Evolutionary conservation across 768 basidiomycete species (phyloP).

Genomic region (Pholiota microspora): DNA sequence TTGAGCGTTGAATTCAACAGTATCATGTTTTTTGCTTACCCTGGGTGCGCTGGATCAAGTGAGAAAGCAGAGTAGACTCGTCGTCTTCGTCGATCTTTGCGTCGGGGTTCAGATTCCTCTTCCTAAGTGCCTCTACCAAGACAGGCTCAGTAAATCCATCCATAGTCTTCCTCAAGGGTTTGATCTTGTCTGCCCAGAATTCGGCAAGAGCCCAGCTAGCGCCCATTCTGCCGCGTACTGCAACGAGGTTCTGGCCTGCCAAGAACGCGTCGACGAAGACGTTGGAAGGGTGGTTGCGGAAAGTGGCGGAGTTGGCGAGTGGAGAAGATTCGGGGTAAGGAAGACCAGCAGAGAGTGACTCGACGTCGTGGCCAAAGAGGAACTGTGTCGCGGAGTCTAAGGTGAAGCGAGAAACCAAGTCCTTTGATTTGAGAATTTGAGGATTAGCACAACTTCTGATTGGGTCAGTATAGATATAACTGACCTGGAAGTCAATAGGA

Average conservation of each 20-base stretch:
- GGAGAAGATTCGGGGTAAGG: conserved; percentile 41
- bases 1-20: not conserved
- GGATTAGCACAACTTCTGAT: not conserved
- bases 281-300: conserved; percentile 31
- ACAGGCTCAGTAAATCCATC: conserved; percentile 45
- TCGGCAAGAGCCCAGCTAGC: conserved; percentile 50
- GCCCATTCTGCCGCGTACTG: conserved; percentile 41
- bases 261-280: conserved; percentile 50
- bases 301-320: conserved; percentile 24
- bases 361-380: conserved; percentile 53
- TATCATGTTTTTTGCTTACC: conserved; percentile 26
- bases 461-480: not conserved
- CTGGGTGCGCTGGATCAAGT: conserved; percentile 47
- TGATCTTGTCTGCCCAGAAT: conserved; percentile 42
- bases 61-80: conserved; percentile 35
- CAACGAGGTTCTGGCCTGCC: conserved; percentile 40
- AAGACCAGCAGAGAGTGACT: conserved; percentile 46
- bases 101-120: conserved; percentile 7
- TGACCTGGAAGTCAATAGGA: conserved; percentile 61
- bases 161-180: conserved; percentile 38
- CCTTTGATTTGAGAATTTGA: conserved; percentile 24
- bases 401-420: conserved; percentile 50
- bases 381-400: conserved; percentile 64
- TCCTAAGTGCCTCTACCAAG: conserved; percentile 33
- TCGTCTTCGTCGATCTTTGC: conserved; percentile 30